Evolutionary conservation across 2,329 filamentous ascomycete genomes (phyloP), one percentile per base, ranked within the genome.

Genomic region (Penicillium sp.): DNA sequence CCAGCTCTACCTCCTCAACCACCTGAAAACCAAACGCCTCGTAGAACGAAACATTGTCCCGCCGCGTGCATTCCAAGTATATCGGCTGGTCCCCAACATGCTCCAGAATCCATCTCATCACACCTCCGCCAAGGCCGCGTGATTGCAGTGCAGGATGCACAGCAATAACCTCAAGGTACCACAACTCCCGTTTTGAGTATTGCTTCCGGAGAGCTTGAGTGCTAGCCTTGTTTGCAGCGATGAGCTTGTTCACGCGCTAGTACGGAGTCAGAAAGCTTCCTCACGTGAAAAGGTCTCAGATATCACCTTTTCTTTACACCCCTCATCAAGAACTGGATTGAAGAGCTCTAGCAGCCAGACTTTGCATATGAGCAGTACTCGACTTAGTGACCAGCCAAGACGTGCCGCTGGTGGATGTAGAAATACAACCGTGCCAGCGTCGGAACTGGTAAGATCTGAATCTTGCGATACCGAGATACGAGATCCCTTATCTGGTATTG

Each of bases 91-190:
- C n/a, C 0, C 44, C 31, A 7, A 53, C 41, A 24, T 58, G 49
- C 6, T 61, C 52, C 18, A 62, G 35, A 8, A 60, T 40, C 41
- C 49, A 56, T 13, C 36, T 35, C 56, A 65, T 62, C 3, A 56
- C 57, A 5, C 46, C 50, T 18, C 46, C 44, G 1, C 60, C 62
- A 1, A 66, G 31, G 0, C 63, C 62, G 11, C 62, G 58, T 16
- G 57, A 59, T 39, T 65, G 63, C 1, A 65, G 48, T 6, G 46
- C 55, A 11, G 63, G 62, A 50, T 66, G 63, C 2, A 66, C 62
- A 25, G 60, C 63, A 14, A 66, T 20, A 2, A 66, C 59, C 36
- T 65, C 63, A 10, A 64, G 51, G 48, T 65, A 64, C 63, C 63
- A 66, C 14, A 63, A 27, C 13, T 53, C 42, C 6, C 39, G 11